These are phyloP conservation scores for Golovinomyces cichoracearum DNA, from an alignment of 2,329 filamentous ascomycete genomes.

Conservation along the genomic window DNA sequence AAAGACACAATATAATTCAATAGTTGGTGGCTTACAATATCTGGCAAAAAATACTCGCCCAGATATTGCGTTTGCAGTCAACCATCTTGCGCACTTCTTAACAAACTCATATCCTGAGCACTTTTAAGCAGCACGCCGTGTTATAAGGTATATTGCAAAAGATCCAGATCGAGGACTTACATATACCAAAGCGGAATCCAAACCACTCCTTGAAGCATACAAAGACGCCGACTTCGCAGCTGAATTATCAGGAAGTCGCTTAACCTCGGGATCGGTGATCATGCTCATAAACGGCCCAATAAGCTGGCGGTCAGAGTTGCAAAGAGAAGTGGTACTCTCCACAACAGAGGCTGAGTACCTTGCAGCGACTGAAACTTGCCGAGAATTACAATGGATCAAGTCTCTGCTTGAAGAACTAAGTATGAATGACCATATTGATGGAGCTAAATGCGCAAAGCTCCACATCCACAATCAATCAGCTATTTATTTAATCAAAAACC, in stretches of 20 bases:
- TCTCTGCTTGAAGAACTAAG: no score
- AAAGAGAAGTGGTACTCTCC: neutral
- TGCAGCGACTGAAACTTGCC: no score
- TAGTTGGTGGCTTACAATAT: no score
- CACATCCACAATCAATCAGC: no score
- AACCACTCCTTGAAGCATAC: neutral
- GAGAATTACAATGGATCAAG: no score
- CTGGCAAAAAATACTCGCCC: neutral
- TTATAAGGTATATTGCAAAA: neutral
- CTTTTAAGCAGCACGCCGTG: neutral
- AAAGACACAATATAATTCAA: neutral
- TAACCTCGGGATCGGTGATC: neutral
- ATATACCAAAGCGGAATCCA: neutral
- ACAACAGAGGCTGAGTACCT: neutral
- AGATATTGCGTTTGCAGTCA: neutral
- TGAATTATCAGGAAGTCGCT: neutral
- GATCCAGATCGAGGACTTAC: neutral
- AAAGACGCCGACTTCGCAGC: neutral
- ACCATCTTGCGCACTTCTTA: neutral
- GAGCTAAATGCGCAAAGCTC: no score
- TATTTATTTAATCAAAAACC: no score
- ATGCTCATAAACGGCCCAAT: neutral
- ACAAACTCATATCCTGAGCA: neutral
- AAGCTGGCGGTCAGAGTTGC: neutral
- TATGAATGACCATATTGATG: no score